Evolutionary conservation across 495 filamentous ascomycete species (phyloP).

Genomic region (Penicillium coprophilum): DNA sequence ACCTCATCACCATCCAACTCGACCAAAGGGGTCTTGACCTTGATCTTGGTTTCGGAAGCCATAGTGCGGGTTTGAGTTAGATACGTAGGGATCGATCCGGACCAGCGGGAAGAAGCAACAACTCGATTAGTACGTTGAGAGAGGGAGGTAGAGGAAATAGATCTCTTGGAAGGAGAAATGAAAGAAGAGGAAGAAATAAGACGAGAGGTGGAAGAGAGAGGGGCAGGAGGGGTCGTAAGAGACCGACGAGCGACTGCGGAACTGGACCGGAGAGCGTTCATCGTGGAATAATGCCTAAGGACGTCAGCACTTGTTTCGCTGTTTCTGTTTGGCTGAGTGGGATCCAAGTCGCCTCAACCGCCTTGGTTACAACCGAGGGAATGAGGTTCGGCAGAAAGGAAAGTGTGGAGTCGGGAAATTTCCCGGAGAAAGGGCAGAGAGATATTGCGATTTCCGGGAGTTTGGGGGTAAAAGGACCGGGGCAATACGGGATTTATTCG

Average conservation of each 20-base stretch:
- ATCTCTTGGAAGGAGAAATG: conserved; percentile 26
- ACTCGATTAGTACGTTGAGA: conserved; percentile 28
- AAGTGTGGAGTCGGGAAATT: conserved; percentile 20
- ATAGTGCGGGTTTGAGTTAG: conserved; percentile 45
- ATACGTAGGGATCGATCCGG: conserved; percentile 32
- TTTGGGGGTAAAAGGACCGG: conserved; percentile 19
- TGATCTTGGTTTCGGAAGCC: conserved; percentile 70
- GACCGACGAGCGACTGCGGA: conserved; percentile 46
- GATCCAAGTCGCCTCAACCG: conserved; percentile 5
- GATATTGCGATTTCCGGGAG: conserved; percentile 9
- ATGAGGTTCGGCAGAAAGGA: conserved; percentile 36
- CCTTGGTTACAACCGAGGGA: conserved; percentile 31
- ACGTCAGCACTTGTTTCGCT: conserved; percentile 23
- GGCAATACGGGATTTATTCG: conserved; percentile 31
- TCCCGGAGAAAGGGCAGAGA: conserved; percentile 7
- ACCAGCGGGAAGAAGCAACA: conserved; percentile 37
- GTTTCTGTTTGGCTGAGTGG: conserved; percentile 27
- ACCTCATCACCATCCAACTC: conserved; percentile 95
- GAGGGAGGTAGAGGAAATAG: conserved; percentile 33
- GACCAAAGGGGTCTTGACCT: conserved; percentile 96
- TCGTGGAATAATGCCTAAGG: conserved; percentile 21
- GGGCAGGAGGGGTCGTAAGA: conserved; percentile 36
- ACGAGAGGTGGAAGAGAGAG: conserved; percentile 38
- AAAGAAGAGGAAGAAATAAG: conserved; percentile 27
- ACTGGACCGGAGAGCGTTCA: conserved; percentile 44